These are phyloP conservation scores for Kodamaea plutei DNA, from an alignment of 1,139 yeast genomes.

Conservation along the genomic window DNA sequence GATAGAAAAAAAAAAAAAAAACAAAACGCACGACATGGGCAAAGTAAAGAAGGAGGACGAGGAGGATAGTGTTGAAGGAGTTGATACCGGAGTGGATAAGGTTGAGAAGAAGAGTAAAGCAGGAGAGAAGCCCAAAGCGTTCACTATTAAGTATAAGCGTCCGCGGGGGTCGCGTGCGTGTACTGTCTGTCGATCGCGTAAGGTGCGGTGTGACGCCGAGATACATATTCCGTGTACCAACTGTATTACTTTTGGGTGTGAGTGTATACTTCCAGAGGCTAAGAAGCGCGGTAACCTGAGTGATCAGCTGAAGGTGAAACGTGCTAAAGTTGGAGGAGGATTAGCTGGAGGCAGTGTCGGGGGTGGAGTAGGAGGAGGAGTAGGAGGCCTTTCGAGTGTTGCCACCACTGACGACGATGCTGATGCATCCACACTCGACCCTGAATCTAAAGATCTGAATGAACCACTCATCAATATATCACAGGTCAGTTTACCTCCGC, in stretches of 20 bases:
- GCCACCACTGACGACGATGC: background rate
- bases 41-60: slow-evolving; percentile 7
- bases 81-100: too few relatives aligned
- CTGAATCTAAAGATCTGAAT: slow-evolving; percentile 8
- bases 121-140: slow-evolving; percentile 43
- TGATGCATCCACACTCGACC: background rate
- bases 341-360: background rate
- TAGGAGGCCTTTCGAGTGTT: too few relatives aligned
- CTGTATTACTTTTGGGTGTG: slow-evolving; percentile 74
- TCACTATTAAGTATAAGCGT: slow-evolving; percentile 47
- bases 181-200: slow-evolving; percentile 61
- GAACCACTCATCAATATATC: slow-evolving; percentile 45
- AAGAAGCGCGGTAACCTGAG: slow-evolving; percentile 40
- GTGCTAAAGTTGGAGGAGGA: slow-evolving; percentile 13
- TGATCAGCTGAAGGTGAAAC: slow-evolving; percentile 22
- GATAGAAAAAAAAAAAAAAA: background rate
- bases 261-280: slow-evolving; percentile 61
- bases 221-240: slow-evolving; percentile 75
- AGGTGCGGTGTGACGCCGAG: slow-evolving; percentile 64
- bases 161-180: slow-evolving; percentile 54
- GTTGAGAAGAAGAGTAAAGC: slow-evolving; percentile 6
- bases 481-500: slow-evolving; percentile 43
- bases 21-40: too few relatives aligned
- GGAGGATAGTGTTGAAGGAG: background rate
- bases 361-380: slow-evolving; percentile 6